Evolutionary conservation across 768 basidiomycete genomes (phyloP).

Genomic region (Ephemerocybe angulata): DNA sequence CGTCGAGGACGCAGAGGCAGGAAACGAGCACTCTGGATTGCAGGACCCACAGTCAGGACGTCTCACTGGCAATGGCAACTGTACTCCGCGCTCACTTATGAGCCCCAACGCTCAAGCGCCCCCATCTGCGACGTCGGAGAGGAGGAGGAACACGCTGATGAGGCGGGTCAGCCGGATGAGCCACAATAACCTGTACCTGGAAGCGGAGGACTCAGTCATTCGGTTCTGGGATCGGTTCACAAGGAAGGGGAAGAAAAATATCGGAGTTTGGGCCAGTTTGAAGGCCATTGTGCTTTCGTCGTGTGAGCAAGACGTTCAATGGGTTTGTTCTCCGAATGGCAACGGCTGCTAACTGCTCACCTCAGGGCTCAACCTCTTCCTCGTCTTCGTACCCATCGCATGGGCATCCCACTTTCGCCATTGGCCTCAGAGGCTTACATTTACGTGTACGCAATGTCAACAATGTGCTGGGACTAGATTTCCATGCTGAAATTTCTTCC

Average conservation of each 20-base stretch:
- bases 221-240: conserved; percentile 44
- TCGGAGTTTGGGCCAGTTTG: conserved; percentile 43
- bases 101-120: neutral
- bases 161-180: neutral
- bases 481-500: neutral
- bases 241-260: conserved; percentile 41
- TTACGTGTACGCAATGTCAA: conserved; percentile 37
- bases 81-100: neutral
- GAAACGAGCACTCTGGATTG: neutral
- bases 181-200: neutral
- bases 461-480: neutral
- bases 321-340: neutral
- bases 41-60: neutral
- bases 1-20: neutral
- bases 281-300: conserved; percentile 48
- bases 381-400: conserved; percentile 56
- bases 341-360: neutral
- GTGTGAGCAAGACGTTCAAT: conserved; percentile 33
- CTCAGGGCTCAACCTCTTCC: conserved; percentile 55
- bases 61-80: neutral
- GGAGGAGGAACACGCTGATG: neutral
- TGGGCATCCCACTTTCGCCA: conserved; percentile 54
- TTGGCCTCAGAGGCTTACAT: conserved; percentile 38
- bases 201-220: conserved; percentile 10
- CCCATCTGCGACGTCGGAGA: neutral